These are phyloP conservation scores for Diplodia mutila DNA, from an alignment of 2,329 filamentous ascomycete species.

Conservation along the genomic window DNA sequence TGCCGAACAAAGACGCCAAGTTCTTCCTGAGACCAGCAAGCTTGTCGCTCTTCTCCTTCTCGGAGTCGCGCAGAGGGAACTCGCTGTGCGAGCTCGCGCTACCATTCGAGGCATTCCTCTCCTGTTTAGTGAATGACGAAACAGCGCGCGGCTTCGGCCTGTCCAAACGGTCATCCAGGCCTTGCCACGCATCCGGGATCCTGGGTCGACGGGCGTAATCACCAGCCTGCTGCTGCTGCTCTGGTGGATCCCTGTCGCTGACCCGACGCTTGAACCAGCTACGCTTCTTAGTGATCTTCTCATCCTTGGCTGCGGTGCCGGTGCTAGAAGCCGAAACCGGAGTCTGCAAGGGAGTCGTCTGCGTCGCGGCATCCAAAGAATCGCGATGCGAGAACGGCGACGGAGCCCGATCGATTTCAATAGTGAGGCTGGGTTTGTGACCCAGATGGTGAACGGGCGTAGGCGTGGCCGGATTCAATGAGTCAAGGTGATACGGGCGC, in stretches of 20 bases:
- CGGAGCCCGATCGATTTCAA: not conserved
- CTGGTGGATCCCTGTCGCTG: slow-evolving; percentile 39
- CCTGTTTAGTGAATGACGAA: slow-evolving; percentile 27
- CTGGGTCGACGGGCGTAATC: slow-evolving; percentile 8
- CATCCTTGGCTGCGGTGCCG: slow-evolving; percentile 31
- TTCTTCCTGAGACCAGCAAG: slow-evolving; percentile 39
- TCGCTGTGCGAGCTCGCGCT: slow-evolving; percentile 39
- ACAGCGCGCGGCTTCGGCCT: slow-evolving; percentile 24
- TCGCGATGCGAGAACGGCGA: not conserved
- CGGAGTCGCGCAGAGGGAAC: slow-evolving; percentile 45
- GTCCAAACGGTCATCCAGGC: slow-evolving; percentile 42
- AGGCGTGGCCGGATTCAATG: slow-evolving; percentile 9
- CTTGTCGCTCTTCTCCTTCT: slow-evolving; percentile 42
- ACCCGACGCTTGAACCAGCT: slow-evolving; percentile 49
- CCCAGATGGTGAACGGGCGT: slow-evolving; percentile 1
- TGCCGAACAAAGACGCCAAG: slow-evolving; percentile 58
- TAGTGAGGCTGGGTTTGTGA: slow-evolving; percentile 15
- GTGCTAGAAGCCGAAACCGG: not conserved
- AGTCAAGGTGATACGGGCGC: slow-evolving; percentile 10
- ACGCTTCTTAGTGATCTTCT: slow-evolving; percentile 46
- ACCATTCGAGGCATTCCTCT: slow-evolving; percentile 32
- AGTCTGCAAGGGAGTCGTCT: slow-evolving; percentile 7
- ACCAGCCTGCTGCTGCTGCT: slow-evolving; percentile 35
- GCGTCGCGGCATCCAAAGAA: slow-evolving; percentile 11
- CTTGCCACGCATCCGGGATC: slow-evolving; percentile 43